phyloP scores from a whole-genome alignment of 1,139 yeast genomes.

The Pichia sp. region DNA sequence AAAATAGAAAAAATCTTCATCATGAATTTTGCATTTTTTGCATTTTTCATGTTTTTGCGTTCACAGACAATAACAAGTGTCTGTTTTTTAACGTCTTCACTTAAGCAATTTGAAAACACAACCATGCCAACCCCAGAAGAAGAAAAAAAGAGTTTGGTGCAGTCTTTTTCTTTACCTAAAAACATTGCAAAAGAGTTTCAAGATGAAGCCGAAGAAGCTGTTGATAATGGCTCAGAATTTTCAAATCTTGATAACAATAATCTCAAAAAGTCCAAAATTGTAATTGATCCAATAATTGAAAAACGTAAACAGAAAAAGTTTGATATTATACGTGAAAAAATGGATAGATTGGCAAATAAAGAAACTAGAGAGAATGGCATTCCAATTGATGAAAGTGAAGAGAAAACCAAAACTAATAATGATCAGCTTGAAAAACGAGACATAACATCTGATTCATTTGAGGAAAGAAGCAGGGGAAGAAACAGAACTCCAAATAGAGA shows the following conservation, averaged over 20 bases:
- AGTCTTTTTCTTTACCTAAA: conserved; percentile 6
- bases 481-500: neutral
- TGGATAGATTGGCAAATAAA: conserved; percentile 24
- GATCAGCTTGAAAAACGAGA: neutral
- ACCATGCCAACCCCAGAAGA: neutral
- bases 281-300: neutral
- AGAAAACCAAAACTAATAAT: neutral
- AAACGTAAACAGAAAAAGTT: neutral
- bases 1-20: neutral
- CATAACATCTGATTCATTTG: neutral
- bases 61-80: neutral
- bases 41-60: neutral
- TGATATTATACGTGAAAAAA: conserved; percentile 5
- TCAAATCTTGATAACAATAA: neutral
- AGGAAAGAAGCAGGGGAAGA: neutral
- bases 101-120: neutral
- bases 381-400: conserved; percentile 11
- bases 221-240: neutral
- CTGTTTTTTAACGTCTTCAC: neutral
- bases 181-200: neutral
- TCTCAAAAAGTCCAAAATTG: neutral
- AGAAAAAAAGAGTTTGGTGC: neutral
- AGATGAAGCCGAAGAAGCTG: conserved; percentile 7
- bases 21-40: neutral
- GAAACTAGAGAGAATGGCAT: conserved; percentile 21